A percentile compares a stretch with the other conserved stretches of the same genome.
Conservation (phyloP, 352 stramenopile genomes). For the Pythium apleroticum region DNA sequence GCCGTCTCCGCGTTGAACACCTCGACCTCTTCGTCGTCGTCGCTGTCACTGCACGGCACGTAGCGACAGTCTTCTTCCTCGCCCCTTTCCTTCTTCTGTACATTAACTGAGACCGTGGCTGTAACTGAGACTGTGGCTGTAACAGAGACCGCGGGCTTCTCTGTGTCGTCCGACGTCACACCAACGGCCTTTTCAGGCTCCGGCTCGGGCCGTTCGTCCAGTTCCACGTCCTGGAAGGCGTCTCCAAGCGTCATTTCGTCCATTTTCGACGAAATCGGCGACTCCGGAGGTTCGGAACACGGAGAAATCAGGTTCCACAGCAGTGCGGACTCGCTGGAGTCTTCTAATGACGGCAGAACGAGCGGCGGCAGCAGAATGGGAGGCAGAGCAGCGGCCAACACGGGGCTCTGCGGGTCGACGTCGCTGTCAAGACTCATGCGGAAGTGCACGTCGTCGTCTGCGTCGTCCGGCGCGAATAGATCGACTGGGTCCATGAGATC, state of each 20-base stretch:
- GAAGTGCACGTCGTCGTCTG: neutral
- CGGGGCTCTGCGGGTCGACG: neutral
- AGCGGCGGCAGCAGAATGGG: neutral
- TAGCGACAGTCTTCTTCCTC: constrained; percentile 6
- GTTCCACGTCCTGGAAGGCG: neutral
- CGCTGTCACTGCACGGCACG: constrained; percentile 7
- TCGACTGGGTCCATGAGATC: neutral
- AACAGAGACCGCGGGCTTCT: neutral
- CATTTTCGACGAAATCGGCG: constrained; percentile 5
- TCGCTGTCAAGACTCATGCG: constrained; percentile 8
- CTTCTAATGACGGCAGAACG: neutral
- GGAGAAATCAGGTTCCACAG: constrained; percentile 59
- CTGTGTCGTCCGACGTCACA: neutral
- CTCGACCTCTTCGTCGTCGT: constrained; percentile 24
- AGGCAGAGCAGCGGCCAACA: neutral
- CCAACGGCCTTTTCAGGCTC: neutral
- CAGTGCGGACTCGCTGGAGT: neutral
- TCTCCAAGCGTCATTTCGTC: neutral
- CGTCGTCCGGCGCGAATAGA: neutral
- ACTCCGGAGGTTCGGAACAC: constrained; percentile 34
- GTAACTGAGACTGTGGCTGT: neutral
- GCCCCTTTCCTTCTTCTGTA: neutral
- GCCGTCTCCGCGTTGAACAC: constrained; percentile 11
- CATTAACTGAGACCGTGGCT: neutral
- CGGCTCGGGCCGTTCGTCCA: neutral